These are phyloP conservation scores for Filobasidium wieringae DNA, from an alignment of 768 basidiomycete species.

Conservation along the genomic window DNA sequence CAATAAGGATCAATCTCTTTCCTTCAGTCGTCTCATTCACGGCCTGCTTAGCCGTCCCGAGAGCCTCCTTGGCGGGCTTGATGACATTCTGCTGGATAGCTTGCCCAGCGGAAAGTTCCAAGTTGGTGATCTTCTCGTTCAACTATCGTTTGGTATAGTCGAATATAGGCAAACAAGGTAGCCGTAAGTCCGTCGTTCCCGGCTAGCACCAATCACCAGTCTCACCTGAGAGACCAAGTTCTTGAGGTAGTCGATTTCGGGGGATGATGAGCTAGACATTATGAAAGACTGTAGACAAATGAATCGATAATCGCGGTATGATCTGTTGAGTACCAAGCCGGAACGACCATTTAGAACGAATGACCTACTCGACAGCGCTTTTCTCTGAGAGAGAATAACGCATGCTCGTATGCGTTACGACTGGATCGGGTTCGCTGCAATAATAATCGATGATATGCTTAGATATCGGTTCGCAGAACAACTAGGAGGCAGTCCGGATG, in stretches of 20 bases:
- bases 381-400: too few species aligned
- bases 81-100: slow-evolving; percentile 23
- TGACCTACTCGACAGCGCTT: too few species aligned
- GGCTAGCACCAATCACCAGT: not conserved
- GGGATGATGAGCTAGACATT: slow-evolving; percentile 8
- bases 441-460: too few species aligned
- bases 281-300: too few species aligned
- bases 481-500: too few species aligned
- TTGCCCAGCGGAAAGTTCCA: slow-evolving; percentile 54
- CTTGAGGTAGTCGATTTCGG: slow-evolving; percentile 90
- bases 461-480: too few species aligned
- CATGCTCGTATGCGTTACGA: too few species aligned
- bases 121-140: slow-evolving; percentile 68
- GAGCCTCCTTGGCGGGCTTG: slow-evolving; percentile 17
- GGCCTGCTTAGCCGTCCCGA: slow-evolving; percentile 43
- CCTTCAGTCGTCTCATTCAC: slow-evolving; percentile 38
- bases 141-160: too few species aligned
- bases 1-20: slow-evolving; percentile 72
- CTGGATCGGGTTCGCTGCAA: too few species aligned
- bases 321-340: too few species aligned
- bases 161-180: not conserved
- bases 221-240: slow-evolving; percentile 61
- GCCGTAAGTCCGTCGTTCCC: not conserved
- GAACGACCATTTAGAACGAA: too few species aligned
- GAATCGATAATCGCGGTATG: too few species aligned